Evolutionary conservation across 2,329 filamentous ascomycete species (phyloP), one percentile per base, ranked within the genome.

Genomic region (Microcyclospora pomicola): DNA sequence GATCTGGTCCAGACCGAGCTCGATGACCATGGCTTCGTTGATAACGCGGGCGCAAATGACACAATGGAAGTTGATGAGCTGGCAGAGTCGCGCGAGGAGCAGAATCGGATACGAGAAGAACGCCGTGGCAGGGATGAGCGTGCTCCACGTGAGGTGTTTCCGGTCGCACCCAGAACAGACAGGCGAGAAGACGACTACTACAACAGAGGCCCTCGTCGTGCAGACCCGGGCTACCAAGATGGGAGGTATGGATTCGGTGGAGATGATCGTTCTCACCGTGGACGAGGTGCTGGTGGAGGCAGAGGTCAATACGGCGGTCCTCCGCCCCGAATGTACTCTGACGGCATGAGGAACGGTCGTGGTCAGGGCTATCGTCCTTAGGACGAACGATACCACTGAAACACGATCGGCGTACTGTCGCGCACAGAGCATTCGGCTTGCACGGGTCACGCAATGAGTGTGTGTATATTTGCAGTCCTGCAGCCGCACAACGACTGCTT

Each of bases 1-100:
- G 19, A 24, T 24, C 19, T 24, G 5, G 19, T 24, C 5, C 19
- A 24, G 7, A 24, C 19, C 7, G 19, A 24, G 19, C 19, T 24
- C 7, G 19, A 24, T 24, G 19, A 24, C 7, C 19, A 24, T 24
- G 19, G 19, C 19, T 24, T 24, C 19, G 19, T 24, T 7, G 19
- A 24, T 7, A 24, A 24, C 13, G 42, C 46, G 4, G 37, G 40
- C 11, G 46, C 40, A 15, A 51, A 61, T 32, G 59, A 63, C 24
- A 53, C 54, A 28, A 68, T 69, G 66, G 63, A 68, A 6, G 46
- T 68, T 4, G 61, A 64, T 44, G 51, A 58, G 15, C 49, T 54
- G 27, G 47, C 47, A 27, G 45, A 46, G 33, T 45, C 49, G 16
- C 54, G 56, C 33, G 51, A 51, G 39, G 44, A 45, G 10, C 42